These are phyloP conservation scores for Abrus precatorius DNA, from an alignment of 306 rosid genomes.

Conservation along the genomic window DNA sequence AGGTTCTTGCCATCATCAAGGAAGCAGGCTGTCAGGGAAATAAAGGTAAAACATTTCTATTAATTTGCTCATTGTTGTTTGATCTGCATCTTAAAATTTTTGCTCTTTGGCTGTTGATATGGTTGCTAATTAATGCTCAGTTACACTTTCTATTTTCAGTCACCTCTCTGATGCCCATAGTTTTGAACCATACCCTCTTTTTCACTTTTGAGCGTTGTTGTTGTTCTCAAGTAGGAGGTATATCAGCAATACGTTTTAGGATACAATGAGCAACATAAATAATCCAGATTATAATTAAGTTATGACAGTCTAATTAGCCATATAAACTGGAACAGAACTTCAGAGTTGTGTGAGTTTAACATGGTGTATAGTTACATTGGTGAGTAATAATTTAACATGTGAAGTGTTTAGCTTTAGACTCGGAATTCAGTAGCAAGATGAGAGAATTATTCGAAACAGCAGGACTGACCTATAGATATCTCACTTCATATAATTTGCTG, in stretches of 20 bases:
- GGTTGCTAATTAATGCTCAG: constrained; percentile 33
- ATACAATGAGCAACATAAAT: constrained; percentile 16
- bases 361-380: too few relatives aligned
- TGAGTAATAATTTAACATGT: constrained; percentile 8
- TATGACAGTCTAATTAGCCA: constrained; percentile 30
- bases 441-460: constrained; percentile 22
- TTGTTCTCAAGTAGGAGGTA: constrained; percentile 2
- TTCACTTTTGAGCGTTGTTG: neutral
- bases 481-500: constrained; percentile 42
- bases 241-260: constrained; percentile 18
- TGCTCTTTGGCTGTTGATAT: constrained; percentile 33
- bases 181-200: constrained; percentile 3
- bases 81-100: constrained; percentile 29
- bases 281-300: constrained; percentile 34
- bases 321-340: constrained; percentile 29
- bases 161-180: neutral
- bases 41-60: constrained; percentile 90
- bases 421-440: constrained; percentile 37
- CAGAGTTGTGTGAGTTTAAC: neutral
- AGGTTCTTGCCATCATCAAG: constrained; percentile 85
- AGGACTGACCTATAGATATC: constrained; percentile 35
- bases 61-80: constrained; percentile 37
- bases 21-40: constrained; percentile 80
- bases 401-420: constrained; percentile 25
- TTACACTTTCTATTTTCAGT: constrained; percentile 11